These are phyloP conservation scores for Lichenothelia convexa DNA, from an alignment of 495 filamentous ascomycete species.

Conservation along the genomic window DNA sequence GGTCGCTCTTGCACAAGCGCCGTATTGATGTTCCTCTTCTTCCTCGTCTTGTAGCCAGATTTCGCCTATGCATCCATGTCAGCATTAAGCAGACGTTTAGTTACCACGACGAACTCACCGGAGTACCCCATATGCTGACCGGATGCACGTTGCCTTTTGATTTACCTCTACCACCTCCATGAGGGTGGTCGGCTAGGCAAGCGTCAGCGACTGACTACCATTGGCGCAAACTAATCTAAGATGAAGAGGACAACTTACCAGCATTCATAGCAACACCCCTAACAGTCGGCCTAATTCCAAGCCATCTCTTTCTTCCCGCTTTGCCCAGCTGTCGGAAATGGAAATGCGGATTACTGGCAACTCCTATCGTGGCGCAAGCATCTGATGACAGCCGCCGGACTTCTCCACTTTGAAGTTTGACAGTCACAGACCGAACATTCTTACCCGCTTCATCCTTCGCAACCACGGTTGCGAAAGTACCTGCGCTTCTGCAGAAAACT, in stretches of 20 bases:
- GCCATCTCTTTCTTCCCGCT: slow-evolving; percentile 78
- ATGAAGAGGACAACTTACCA: slow-evolving; percentile 26
- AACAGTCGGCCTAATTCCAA: slow-evolving; percentile 85
- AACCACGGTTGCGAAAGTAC: slow-evolving; percentile 73
- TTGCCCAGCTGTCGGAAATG: slow-evolving; percentile 85
- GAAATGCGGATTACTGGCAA: slow-evolving; percentile 81
- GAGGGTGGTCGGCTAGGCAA: slow-evolving; percentile 62
- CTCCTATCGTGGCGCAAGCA: slow-evolving; percentile 82
- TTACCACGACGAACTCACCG: slow-evolving; percentile 40
- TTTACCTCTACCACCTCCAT: slow-evolving; percentile 96
- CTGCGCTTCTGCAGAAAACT: slow-evolving; percentile 85
- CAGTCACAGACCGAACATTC: slow-evolving; percentile 46
- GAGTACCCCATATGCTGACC: slow-evolving; percentile 87
- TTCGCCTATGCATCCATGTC: slow-evolving; percentile 48
- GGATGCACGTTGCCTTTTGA: slow-evolving; percentile 94
- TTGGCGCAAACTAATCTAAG: neutral
- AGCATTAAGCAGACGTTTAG: slow-evolving; percentile 17
- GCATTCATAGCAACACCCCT: slow-evolving; percentile 97
- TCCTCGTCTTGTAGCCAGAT: slow-evolving; percentile 89
- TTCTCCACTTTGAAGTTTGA: slow-evolving; percentile 83
- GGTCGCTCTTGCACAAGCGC: slow-evolving; percentile 22
- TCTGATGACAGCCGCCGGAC: slow-evolving; percentile 72
- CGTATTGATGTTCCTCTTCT: slow-evolving; percentile 28
- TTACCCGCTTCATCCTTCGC: slow-evolving; percentile 58
- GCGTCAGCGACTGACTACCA: slow-evolving; percentile 15